Evolutionary conservation across 805 yeast species (phyloP), one percentile per base, ranked within the genome.

Genomic region (Yamadazyma olivae): DNA sequence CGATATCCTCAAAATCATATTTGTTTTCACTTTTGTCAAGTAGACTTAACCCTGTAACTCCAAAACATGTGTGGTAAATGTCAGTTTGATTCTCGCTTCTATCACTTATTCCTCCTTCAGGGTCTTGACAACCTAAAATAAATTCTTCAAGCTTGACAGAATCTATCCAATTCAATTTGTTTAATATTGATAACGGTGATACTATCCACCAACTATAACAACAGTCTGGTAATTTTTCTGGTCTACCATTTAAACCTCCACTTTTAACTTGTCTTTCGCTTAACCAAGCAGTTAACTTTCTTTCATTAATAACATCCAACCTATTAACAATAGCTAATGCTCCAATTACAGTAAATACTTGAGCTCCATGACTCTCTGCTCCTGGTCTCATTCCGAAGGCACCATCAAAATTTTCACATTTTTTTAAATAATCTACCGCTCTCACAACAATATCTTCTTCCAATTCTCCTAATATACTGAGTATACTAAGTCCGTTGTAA

Each of bases 151-250:
- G 63, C 47, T 74, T 77, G 4, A 61, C 70, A 19, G 67, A 69
- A 51, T 87, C 82, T n/a, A 93, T 83, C 89, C 95, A 89, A 45
- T 84, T 75, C 14, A 79, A 56, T 43, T 75, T 79, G 0, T 65
- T 75, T 15, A 91, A 66, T 24, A 87, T 79, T 0, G 83, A 73
- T 39, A 90, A 60, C 2, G 88, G 74, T 2, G 95, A 82, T 16
- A 89, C 57, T 7, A 89, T 95, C 99, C 99, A 93, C 96, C 97
- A 93, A 49, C 93, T 81, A 56, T 93, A 93, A 56, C 99, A 93
- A n/a, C 87, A 96, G 59, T 93, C 99, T 0, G 98, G 95, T 14
- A 88, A 63, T 56, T 93, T 93, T 40, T 93, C 95, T 0, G 98
- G 96, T 33, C 99, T 74, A 1, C 99, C 99, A 54, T 93, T 93